Evolutionary conservation across 176 grass and related monocot species (phyloP).

Genomic region (Dendrocalamus sinicus): DNA sequence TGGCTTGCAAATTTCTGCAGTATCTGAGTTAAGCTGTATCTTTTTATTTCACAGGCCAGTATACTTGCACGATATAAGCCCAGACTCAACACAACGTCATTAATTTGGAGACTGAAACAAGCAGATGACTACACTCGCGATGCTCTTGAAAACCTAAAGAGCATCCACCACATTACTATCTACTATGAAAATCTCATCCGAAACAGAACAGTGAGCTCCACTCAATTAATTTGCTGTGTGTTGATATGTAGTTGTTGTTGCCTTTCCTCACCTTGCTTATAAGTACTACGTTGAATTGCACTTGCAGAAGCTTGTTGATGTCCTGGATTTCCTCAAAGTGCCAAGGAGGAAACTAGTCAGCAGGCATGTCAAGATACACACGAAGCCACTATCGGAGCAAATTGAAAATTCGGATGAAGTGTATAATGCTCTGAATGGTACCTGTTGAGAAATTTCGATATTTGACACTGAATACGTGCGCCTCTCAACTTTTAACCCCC

Average conservation of each 20-base stretch:
- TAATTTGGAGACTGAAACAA: conserved; percentile 54
- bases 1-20: background rate
- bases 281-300: background rate
- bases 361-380: conserved; percentile 88
- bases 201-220: conserved; percentile 70
- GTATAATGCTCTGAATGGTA: conserved; percentile 64
- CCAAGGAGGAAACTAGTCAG: conserved; percentile 61
- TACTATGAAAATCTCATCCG: conserved; percentile 82
- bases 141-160: conserved; percentile 66
- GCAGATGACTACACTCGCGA: conserved; percentile 50
- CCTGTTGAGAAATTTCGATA: conserved; percentile 68
- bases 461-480: too few species aligned
- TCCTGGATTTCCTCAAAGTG: conserved; percentile 72
- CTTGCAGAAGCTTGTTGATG: conserved; percentile 74
- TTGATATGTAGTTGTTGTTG: background rate
- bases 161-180: conserved; percentile 60
- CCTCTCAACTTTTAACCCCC: too few species aligned
- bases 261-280: conserved; percentile 27
- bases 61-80: conserved; percentile 81
- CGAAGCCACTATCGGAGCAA: conserved; percentile 58
- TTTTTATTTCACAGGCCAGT: conserved; percentile 59
- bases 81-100: conserved; percentile 66
- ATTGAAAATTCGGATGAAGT: conserved; percentile 87
- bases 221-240: background rate
- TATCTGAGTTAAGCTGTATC: conserved; percentile 21